Conservation (phyloP, 805 yeast genomes). For the Myxozyma udenii region DNA sequence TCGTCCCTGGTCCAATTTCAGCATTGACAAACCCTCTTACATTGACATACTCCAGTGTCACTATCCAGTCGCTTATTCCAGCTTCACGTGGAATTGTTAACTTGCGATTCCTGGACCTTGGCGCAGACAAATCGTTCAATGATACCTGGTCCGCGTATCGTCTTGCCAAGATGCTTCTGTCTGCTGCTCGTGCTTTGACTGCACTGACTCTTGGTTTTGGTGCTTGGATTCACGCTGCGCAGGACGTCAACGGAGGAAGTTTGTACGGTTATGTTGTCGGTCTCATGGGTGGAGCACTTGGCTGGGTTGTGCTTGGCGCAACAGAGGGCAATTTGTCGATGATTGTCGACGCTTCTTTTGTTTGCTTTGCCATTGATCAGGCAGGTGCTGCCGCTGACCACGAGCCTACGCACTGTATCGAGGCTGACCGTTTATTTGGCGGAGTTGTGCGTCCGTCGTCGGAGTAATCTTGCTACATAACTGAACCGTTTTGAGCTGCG, state of each 20-base stretch:
- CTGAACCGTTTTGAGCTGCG: too few relatives aligned
- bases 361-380: conserved; percentile 40
- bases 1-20: conserved; percentile 35
- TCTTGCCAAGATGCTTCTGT: conserved; percentile 40
- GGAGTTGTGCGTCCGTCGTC: conserved; percentile 8
- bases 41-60: conserved; percentile 40
- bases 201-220: conserved; percentile 40
- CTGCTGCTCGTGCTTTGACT: conserved; percentile 40
- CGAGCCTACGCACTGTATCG: conserved; percentile 31
- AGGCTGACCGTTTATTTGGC: conserved; percentile 35
- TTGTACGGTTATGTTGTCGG: conserved; percentile 44
- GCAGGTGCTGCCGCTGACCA: conserved; percentile 33
- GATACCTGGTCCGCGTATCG: conserved; percentile 39
- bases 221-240: conserved; percentile 44
- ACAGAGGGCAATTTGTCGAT: conserved; percentile 43
- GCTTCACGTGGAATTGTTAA: conserved; percentile 36
- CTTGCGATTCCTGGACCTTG: conserved; percentile 25
- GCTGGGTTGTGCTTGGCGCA: conserved; percentile 45
- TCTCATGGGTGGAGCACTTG: conserved; percentile 41
- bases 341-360: conserved; percentile 34
- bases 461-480: neutral
- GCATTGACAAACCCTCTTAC: conserved; percentile 40
- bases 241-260: conserved; percentile 37
- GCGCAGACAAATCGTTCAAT: conserved; percentile 18
- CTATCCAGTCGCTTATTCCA: conserved; percentile 36